These are phyloP conservation scores for Collybiopsis confluens DNA, from an alignment of 768 basidiomycete genomes.

Conservation along the genomic window DNA sequence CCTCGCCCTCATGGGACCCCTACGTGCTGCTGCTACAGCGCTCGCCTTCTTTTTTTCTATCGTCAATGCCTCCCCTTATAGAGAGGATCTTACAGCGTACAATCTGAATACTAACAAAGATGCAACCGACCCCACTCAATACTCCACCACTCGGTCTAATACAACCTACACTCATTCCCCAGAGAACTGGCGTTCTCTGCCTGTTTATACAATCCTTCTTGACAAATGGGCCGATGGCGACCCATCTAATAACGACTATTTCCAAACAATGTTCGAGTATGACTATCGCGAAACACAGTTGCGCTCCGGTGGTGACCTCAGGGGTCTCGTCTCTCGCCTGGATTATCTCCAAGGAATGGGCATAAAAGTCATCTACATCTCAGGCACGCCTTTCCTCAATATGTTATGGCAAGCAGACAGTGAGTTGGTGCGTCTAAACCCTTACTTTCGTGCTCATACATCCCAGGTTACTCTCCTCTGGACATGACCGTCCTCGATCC, in stretches of 20 bases:
- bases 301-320: slow-evolving; percentile 85
- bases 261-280: slow-evolving; percentile 71
- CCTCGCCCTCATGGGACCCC: not conserved
- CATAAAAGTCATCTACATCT: slow-evolving; percentile 79
- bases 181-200: slow-evolving; percentile 77
- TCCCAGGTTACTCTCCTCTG: slow-evolving; percentile 83
- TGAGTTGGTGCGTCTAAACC: slow-evolving; percentile 51
- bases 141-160: slow-evolving; percentile 56
- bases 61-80: slow-evolving; percentile 60
- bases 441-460: slow-evolving; percentile 9
- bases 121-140: slow-evolving; percentile 64
- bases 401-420: slow-evolving; percentile 97
- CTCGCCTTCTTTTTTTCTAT: slow-evolving; percentile 10
- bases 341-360: slow-evolving; percentile 96
- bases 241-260: slow-evolving; percentile 89
- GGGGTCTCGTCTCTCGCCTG: slow-evolving; percentile 66
- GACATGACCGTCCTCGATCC: slow-evolving; percentile 90
- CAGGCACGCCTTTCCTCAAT: slow-evolving; percentile 90
- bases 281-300: slow-evolving; percentile 89
- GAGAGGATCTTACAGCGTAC: slow-evolving; percentile 61
- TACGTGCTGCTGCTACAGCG: not conserved
- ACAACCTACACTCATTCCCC: slow-evolving; percentile 76
- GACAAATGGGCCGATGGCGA: slow-evolving; percentile 96
- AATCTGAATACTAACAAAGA: slow-evolving; percentile 78
- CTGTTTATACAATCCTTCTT: slow-evolving; percentile 76